Percentiles rank a stretch among this genome's conserved stretches.
Evolutionary conservation across 805 yeast species (phyloP).

Genomic region (Cyberlindnera japonica): DNA sequence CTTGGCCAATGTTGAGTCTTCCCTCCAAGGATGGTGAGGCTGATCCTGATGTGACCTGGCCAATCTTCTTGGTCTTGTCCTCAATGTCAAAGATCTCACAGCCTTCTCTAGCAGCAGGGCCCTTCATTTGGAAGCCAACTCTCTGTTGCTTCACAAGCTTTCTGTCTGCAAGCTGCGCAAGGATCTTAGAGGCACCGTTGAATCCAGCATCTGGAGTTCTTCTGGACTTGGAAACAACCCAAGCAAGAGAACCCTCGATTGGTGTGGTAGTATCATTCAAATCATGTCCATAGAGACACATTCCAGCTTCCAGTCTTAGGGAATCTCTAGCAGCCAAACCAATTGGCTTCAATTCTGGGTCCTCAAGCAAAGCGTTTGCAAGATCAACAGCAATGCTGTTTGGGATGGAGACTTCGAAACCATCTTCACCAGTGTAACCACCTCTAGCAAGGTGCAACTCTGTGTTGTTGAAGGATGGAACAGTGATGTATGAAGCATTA

Average conservation of each 20-base stretch:
- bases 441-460: conserved; percentile 83
- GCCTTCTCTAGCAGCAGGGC: conserved; percentile 92
- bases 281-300: conserved; percentile 97
- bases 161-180: conserved; percentile 69
- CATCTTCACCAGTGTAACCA: conserved; percentile 98
- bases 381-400: conserved; percentile 54
- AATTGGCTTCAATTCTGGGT: conserved; percentile 67
- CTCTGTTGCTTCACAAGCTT: conserved; percentile 52
- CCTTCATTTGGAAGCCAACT: conserved; percentile 67
- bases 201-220: conserved; percentile 48
- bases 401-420: conserved; percentile 86
- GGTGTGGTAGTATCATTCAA: conserved; percentile 78
- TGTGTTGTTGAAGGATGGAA: conserved; percentile 33
- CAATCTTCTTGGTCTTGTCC: conserved; percentile 52
- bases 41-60: conserved; percentile 54
- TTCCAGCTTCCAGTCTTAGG: conserved; percentile 92
- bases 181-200: conserved; percentile 72
- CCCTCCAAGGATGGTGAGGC: conserved; percentile 63
- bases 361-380: conserved; percentile 52
- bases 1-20: conserved; percentile 86
- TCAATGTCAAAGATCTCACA: conserved; percentile 55
- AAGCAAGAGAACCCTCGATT: conserved; percentile 80
- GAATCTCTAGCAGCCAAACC: conserved; percentile 99
- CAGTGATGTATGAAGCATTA: conserved; percentile 34
- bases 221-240: conserved; percentile 85